A percentile compares a stretch with the other conserved stretches of the same genome.
Evolutionary conservation across 1,139 yeast species (phyloP).

Genomic region (Diutina ranongensis): DNA sequence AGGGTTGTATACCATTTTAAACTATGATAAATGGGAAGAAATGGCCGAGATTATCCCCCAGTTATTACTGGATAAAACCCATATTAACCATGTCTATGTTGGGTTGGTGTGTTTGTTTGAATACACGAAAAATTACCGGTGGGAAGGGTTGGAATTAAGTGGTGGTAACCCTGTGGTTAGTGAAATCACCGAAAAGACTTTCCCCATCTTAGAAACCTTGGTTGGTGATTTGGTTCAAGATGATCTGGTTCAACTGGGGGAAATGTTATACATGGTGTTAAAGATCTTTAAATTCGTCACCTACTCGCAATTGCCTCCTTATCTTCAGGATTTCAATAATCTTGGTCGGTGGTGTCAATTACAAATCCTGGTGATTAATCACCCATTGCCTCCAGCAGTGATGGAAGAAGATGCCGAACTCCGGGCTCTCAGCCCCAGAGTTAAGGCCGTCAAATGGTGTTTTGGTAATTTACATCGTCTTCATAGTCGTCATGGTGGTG

Average conservation of each 20-base stretch:
- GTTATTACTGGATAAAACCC: constrained; percentile 31
- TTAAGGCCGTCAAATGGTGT: constrained; percentile 63
- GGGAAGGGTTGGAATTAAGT: constrained; percentile 35
- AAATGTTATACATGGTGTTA: constrained; percentile 46
- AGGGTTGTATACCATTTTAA: constrained; percentile 32
- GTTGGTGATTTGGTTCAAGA: constrained; percentile 27
- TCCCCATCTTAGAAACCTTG: constrained; percentile 45
- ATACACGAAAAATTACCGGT: constrained; percentile 46
- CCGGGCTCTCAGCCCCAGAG: constrained; percentile 32
- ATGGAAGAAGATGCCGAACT: constrained; percentile 27
- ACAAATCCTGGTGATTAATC: constrained; percentile 40
- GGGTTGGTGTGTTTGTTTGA: constrained; percentile 48
- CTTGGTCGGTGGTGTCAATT: constrained; percentile 55
- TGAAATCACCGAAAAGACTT: constrained; percentile 32
- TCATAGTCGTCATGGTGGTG: constrained; percentile 44
- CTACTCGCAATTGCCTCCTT: constrained; percentile 43
- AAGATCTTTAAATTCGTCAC: constrained; percentile 59
- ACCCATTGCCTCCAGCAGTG: constrained; percentile 28
- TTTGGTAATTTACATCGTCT: constrained; percentile 57
- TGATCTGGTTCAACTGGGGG: constrained; percentile 30
- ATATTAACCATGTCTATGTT: constrained; percentile 41
- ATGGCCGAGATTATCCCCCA: constrained; percentile 24
- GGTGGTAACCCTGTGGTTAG: constrained; percentile 30
- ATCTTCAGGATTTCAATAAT: constrained; percentile 38
- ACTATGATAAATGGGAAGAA: constrained; percentile 36